Conservation (phyloP, 805 yeast genomes). For the Saturnispora ahearnii region DNA sequence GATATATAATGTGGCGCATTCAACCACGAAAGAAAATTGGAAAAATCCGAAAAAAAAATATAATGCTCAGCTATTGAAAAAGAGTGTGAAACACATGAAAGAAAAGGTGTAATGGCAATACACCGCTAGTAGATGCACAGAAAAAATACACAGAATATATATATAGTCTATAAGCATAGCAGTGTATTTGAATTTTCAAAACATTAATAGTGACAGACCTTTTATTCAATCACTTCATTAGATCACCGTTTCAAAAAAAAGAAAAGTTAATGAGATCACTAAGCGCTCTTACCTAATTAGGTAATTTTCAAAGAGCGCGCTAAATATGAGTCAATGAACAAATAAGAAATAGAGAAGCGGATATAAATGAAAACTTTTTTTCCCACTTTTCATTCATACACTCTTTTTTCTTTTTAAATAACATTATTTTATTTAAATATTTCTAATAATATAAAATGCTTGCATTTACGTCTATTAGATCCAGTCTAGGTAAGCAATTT, state of each 20-base stretch:
- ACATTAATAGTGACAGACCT: too few species aligned
- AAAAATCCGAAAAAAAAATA: neutral
- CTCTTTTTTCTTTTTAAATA: neutral
- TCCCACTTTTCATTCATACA: neutral
- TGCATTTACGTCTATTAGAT: slow-evolving; percentile 11
- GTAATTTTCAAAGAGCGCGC: slow-evolving; percentile 10
- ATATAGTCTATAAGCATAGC: too few species aligned
- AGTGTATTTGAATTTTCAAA: too few species aligned
- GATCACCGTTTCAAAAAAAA: neutral
- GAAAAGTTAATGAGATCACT: neutral
- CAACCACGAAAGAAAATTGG: neutral
- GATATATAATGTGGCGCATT: neutral
- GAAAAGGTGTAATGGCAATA: too few species aligned
- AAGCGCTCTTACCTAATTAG: slow-evolving; percentile 9
- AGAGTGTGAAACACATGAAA: too few species aligned
- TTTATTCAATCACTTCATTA: too few species aligned
- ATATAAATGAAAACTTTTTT: neutral
- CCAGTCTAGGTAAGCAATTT: neutral
- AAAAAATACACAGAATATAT: too few species aligned
- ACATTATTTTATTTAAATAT: neutral
- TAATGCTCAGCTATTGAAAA: neutral
- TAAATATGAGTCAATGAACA: slow-evolving; percentile 1
- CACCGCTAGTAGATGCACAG: too few species aligned
- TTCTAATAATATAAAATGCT: slow-evolving; percentile 6
- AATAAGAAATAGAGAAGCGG: neutral